phyloP scores from a whole-genome alignment of 768 basidiomycete genomes.

The Tylopilus sp. region DNA sequence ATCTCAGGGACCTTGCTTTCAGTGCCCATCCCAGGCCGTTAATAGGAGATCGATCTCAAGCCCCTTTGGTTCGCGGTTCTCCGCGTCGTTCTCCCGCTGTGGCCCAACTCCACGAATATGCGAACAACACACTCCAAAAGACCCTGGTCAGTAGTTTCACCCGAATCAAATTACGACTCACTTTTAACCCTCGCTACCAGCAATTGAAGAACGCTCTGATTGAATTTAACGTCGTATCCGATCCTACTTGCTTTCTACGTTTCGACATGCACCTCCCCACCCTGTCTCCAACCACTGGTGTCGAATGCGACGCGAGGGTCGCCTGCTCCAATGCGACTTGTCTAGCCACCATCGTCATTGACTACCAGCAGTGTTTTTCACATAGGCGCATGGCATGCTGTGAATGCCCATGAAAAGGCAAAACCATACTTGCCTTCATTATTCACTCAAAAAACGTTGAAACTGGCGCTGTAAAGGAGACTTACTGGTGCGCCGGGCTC shows the following conservation, averaged over 20 bases:
- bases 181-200: conserved; percentile 2
- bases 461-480: conserved; percentile 14
- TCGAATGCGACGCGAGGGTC: conserved; percentile 10
- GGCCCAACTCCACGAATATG: conserved; percentile 11
- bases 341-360: background rate
- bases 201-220: conserved; percentile 9
- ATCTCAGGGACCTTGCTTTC: conserved; percentile 14
- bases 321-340: background rate
- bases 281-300: conserved; percentile 1
- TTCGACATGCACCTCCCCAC: conserved; percentile 15
- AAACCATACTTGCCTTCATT: conserved; percentile 2
- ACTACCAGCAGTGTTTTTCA: conserved; percentile 1
- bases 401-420: conserved; percentile 1
- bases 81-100: background rate
- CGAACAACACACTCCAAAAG: conserved; percentile 4
- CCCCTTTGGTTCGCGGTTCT: background rate
- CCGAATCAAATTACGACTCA: background rate
- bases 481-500: conserved; percentile 15
- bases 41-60: conserved; percentile 12
- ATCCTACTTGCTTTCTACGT: background rate
- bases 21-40: background rate
- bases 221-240: background rate
- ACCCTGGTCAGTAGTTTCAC: background rate
- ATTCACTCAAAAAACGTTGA: conserved; percentile 4
- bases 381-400: conserved; percentile 6